A percentile compares a stretch with the other conserved stretches of the same genome.
Evolutionary conservation across 306 rosid species (phyloP).

Genomic region (Cucumis melo): DNA sequence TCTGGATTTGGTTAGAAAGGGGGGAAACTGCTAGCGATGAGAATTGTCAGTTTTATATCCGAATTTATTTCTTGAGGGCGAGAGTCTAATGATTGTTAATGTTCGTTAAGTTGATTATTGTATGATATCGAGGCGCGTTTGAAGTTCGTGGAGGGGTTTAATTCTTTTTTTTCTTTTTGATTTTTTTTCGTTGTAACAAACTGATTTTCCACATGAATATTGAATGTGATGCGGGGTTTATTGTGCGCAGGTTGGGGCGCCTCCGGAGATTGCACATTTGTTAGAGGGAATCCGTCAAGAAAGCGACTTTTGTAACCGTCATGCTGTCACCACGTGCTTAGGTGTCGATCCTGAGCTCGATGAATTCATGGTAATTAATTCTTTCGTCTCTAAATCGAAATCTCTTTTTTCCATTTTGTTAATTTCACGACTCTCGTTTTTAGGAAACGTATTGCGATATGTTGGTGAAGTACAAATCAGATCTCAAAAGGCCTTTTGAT

Average conservation of each 20-base stretch:
- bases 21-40: background rate
- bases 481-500: conserved; percentile 76
- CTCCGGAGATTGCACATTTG: conserved; percentile 74
- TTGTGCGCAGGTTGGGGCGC: conserved; percentile 72
- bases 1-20: background rate
- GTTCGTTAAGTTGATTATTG: background rate
- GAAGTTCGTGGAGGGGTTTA: background rate
- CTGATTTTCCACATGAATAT: background rate
- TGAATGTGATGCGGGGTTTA: background rate
- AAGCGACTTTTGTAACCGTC: conserved; percentile 40
- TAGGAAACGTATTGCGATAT: conserved; percentile 85
- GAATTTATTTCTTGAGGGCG: background rate
- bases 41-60: background rate
- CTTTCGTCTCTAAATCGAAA: conserved; percentile 15
- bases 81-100: background rate
- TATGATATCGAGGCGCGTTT: background rate
- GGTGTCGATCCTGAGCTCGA: conserved; percentile 99
- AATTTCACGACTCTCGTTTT: background rate
- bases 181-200: background rate
- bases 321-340: conserved; percentile 64
- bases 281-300: conserved; percentile 72
- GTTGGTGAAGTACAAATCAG: conserved; percentile 72
- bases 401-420: background rate
- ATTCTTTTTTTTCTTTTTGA: no score
- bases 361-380: conserved; percentile 72